Base-by-base conservation (phyloP, 1,139 yeast species). In the Taiozyma sp. region DNA sequence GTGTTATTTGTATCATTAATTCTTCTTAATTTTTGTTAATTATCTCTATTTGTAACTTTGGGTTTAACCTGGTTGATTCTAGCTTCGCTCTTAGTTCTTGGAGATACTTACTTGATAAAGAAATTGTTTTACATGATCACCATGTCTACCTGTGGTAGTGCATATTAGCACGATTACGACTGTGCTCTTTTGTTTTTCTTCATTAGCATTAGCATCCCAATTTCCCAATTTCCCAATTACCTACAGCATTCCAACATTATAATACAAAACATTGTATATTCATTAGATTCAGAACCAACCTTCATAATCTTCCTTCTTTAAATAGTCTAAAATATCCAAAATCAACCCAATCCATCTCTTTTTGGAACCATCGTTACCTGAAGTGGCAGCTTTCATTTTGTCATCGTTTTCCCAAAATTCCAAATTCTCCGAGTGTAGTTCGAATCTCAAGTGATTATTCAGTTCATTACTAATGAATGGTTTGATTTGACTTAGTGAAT, bases 401-500 rank as follows among this genome's bases (percentile, higher is more conserved):
- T 54, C 57, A 9, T 53, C 54, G 19, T 53, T 50, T 3, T 62
- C 63, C 49, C 61, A 55, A 46, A 54, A 53, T 7, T 55, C 50
- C n/a, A 61, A 46, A 49, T 57, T 54, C 1, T 24, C 30, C 2
- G 65, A 62, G 10, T 48, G 43, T 47, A 61, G 53, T 3, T 55
- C 53, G 42, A 62, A 62, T 26, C 48, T 53, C 6, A 60, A 43
- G 42, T 63, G 65, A 47, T 63, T 61, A 45, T 63, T 63, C 42
- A 56, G 16, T 35, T 59, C 64, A 29, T 52, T 56, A 16, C 40
- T 35, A 19, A 61, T 58, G 47, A 62, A 63, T 14, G 68, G 68
- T 41, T 61, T 62, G 32, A 64, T 50, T 21, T 60, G 40, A 35
- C 63, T 59, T 34, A 64, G 42, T 22, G 55, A 57, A 40, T 60